These are phyloP conservation scores for Pseudogymnoascus sp. DNA, from an alignment of 2,329 filamentous ascomycete genomes.

Conservation along the genomic window DNA sequence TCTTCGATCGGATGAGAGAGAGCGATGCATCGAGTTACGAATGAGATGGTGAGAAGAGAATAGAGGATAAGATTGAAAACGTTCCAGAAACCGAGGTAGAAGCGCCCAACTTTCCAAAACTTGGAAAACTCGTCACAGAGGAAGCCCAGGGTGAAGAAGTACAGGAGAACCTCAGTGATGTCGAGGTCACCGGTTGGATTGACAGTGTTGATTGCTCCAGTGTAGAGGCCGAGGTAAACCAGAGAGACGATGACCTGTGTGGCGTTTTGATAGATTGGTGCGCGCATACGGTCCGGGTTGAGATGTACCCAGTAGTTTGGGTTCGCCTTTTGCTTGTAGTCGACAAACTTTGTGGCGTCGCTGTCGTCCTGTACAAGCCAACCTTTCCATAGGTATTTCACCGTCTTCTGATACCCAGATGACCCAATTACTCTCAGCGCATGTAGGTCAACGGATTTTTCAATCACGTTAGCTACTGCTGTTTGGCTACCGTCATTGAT, in stretches of 20 bases:
- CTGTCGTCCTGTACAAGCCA: conserved; percentile 96
- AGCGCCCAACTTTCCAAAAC: conserved; percentile 86
- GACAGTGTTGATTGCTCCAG: conserved; percentile 85
- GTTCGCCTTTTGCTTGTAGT: conserved; percentile 76
- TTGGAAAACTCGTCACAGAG: conserved; percentile 82
- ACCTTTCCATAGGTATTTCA: conserved; percentile 84
- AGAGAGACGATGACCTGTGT: conserved; percentile 80
- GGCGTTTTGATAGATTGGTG: conserved; percentile 84
- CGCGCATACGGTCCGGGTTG: conserved; percentile 88
- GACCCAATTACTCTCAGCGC: conserved; percentile 81
- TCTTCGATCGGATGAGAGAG: conserved; percentile 48
- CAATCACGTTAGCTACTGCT: conserved; percentile 75
- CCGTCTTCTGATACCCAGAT: conserved; percentile 92
- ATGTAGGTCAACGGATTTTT: conserved; percentile 88
- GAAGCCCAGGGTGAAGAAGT: conserved; percentile 86
- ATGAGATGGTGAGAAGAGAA: conserved; percentile 64
- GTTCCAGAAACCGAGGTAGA: conserved; percentile 95
- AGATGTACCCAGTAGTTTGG: conserved; percentile 72
- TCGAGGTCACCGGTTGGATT: conserved; percentile 81
- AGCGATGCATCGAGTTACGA: conserved; percentile 71
- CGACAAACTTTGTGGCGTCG: conserved; percentile 80
- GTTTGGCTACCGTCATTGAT: conserved; percentile 63
- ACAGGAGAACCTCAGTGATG: conserved; percentile 71
- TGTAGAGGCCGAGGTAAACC: conserved; percentile 77
- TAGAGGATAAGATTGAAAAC: conserved; percentile 86